A percentile compares a stretch with the other conserved stretches of the same genome.
Conservation (phyloP, 257 asterid genomes). For the Euphrasia confusa region DNA sequence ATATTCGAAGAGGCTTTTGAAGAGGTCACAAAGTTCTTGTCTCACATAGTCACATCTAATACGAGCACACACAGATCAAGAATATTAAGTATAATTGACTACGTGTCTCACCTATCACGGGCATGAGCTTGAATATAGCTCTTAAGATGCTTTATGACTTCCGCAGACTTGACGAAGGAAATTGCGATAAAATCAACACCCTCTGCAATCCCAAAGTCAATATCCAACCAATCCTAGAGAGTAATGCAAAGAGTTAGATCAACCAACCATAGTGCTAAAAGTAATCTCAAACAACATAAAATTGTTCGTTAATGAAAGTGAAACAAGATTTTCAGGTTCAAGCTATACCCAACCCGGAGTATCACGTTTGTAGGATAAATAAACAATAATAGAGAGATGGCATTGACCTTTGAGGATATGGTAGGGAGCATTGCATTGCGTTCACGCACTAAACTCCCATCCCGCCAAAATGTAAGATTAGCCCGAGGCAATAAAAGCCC, state of each 20-base stretch:
- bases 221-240: slow-evolving; percentile 93
- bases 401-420: slow-evolving; percentile 80
- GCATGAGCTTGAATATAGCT: slow-evolving; percentile 96
- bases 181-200: slow-evolving; percentile 97
- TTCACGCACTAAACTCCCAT: slow-evolving; percentile 90
- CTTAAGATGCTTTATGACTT: slow-evolving; percentile 88
- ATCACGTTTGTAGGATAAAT: not conserved
- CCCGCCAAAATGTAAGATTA: slow-evolving; percentile 94
- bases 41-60: too few relatives aligned
- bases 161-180: slow-evolving; percentile 99
- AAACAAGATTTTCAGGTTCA: too few relatives aligned
- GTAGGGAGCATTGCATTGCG: slow-evolving; percentile 99
- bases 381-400: slow-evolving; percentile 7
- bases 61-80: too few relatives aligned
- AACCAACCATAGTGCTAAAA: slow-evolving; percentile 8
- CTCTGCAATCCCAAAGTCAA: slow-evolving; percentile 94
- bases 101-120: slow-evolving; percentile 63
- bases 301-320: not conserved
- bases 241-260: slow-evolving; percentile 27
- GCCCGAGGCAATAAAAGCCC: slow-evolving; percentile 96
- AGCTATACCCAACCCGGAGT: too few relatives aligned
- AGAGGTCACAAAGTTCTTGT: too few relatives aligned
- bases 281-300: slow-evolving; percentile 13
- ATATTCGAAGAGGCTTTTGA: too few relatives aligned
- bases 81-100: slow-evolving; percentile 15